A percentile compares a stretch with the other conserved stretches of the same genome.
phyloP scores from a whole-genome alignment of 371 early-diverging fungal genomes.

The Gilbertella persicaria region DNA sequence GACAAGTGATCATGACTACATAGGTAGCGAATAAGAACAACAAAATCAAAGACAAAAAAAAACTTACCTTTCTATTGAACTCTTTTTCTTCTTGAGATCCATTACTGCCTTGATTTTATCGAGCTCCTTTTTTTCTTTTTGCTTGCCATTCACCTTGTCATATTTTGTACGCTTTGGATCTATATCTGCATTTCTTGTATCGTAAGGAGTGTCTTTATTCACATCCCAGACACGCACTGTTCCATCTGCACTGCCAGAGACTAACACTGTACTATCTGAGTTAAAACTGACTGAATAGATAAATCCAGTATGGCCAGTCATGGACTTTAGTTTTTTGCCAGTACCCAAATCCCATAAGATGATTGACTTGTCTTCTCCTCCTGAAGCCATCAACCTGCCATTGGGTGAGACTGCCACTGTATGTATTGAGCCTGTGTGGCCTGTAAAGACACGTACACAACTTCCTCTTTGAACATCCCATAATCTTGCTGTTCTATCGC shows the following conservation, averaged over 20 bases:
- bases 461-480: constrained; percentile 96
- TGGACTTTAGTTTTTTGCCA: constrained; percentile 77
- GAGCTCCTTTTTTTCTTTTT: constrained; percentile 31
- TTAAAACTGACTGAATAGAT: constrained; percentile 91
- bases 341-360: constrained; percentile 98
- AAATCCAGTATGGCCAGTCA: constrained; percentile 87
- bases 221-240: constrained; percentile 97
- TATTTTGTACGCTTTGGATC: constrained; percentile 38
- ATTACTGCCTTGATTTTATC: constrained; percentile 23
- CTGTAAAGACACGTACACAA: constrained; percentile 93
- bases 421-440: constrained; percentile 88
- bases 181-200: neutral
- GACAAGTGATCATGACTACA: constrained; percentile 66
- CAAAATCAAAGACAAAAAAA: neutral
- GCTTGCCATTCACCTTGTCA: constrained; percentile 30
- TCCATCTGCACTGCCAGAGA: constrained; percentile 91
- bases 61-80: constrained; percentile 38
- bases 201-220: constrained; percentile 54
- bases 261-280: constrained; percentile 81
- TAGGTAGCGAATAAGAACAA: neutral
- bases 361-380: constrained; percentile 86
- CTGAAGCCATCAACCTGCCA: constrained; percentile 93
- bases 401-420: constrained; percentile 94
- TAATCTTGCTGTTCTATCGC: constrained; percentile 93
- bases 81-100: constrained; percentile 34